phyloP scores from a whole-genome alignment of 208 protist genomes.

The Wallacemonas collosoma region DNA sequence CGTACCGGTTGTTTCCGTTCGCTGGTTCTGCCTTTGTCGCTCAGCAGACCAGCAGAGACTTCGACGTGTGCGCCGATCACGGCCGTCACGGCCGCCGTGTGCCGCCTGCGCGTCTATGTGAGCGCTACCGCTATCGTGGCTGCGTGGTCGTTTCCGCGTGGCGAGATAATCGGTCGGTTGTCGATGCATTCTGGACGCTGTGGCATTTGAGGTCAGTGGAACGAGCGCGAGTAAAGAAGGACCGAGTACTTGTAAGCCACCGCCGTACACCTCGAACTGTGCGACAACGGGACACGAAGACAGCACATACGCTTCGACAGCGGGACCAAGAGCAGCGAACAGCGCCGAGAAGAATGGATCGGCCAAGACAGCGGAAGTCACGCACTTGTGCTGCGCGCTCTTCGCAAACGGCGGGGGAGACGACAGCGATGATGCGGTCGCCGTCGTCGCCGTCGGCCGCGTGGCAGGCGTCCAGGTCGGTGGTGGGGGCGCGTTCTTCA shows the following conservation, averaged over 20 bases:
- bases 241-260: conserved; percentile 68
- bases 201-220: neutral
- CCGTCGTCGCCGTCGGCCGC: conserved; percentile 15
- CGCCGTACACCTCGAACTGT: conserved; percentile 56
- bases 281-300: conserved; percentile 53
- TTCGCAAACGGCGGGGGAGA: conserved; percentile 7
- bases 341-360: conserved; percentile 49
- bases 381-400: neutral
- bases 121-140: too few species aligned
- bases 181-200: too few species aligned
- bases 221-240: conserved; percentile 33
- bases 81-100: neutral
- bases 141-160: neutral
- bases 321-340: conserved; percentile 39
- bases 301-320: conserved; percentile 36
- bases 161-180: too few species aligned
- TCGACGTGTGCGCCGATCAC: neutral
- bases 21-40: neutral
- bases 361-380: conserved; percentile 42
- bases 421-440: conserved; percentile 12
- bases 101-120: neutral
- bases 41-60: neutral
- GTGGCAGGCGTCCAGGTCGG: neutral
- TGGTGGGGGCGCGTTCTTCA: neutral
- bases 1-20: too few species aligned